A percentile compares a stretch with the other conserved stretches of the same genome.
Evolutionary conservation across 768 basidiomycete genomes (phyloP).

Genomic region (Phaeotremella fagi): DNA sequence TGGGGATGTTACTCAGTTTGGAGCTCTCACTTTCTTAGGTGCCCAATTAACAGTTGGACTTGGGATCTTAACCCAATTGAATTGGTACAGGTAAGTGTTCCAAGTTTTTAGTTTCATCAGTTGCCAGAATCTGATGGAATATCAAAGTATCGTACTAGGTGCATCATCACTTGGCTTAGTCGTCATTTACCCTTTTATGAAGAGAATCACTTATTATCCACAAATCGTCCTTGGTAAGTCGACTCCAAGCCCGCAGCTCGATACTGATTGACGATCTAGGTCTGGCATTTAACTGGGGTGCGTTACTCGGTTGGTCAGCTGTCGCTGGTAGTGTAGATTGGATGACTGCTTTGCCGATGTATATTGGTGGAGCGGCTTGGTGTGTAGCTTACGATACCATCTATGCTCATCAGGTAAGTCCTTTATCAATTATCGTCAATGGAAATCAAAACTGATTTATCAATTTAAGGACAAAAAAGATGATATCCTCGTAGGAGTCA

Average conservation of each 20-base stretch:
- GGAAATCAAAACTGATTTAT: slow-evolving; percentile 1
- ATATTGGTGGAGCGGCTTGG: slow-evolving; percentile 85
- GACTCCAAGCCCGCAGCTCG: neutral
- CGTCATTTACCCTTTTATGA: slow-evolving; percentile 90
- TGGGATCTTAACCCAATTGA: slow-evolving; percentile 79
- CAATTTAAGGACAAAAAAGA: slow-evolving; percentile 75
- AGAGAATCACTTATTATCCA: slow-evolving; percentile 93
- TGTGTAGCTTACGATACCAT: slow-evolving; percentile 96
- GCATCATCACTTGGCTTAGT: slow-evolving; percentile 87
- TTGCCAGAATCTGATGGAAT: neutral
- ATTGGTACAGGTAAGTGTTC: slow-evolving; percentile 77
- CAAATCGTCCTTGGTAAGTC: slow-evolving; percentile 82
- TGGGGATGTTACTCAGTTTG: slow-evolving; percentile 68
- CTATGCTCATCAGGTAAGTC: slow-evolving; percentile 85
- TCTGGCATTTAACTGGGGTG: slow-evolving; percentile 95
- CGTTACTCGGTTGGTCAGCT: slow-evolving; percentile 92
- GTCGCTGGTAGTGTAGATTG: slow-evolving; percentile 76
- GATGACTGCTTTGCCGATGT: slow-evolving; percentile 77
- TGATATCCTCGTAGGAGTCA: slow-evolving; percentile 80
- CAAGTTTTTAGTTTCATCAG: neutral
- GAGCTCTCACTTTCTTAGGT: slow-evolving; percentile 76
- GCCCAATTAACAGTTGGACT: slow-evolving; percentile 76
- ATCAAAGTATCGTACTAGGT: slow-evolving; percentile 74
- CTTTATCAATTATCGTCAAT: neutral
- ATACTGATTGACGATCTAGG: slow-evolving; percentile 52